Evolutionary conservation across 1,284 basidiomycete species (phyloP), one percentile per base, ranked within the genome.

Genomic region (Microbotryum violaceum): DNA sequence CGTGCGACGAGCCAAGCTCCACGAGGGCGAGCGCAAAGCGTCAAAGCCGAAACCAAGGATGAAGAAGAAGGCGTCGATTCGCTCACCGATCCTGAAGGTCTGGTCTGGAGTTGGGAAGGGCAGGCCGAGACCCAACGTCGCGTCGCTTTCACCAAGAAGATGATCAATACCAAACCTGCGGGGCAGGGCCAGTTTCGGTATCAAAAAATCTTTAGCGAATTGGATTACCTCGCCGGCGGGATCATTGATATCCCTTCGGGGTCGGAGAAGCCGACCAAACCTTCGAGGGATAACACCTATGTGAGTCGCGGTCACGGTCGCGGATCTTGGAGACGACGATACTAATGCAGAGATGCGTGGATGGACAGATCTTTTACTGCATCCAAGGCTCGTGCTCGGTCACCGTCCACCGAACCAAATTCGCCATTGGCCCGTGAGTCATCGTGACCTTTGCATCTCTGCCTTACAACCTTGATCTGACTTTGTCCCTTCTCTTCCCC

Each of bases 151-250:
- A 85, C 88, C 14, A 42, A 46, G 2, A 63, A 63, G n/a, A 72
- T 71, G 68, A 66, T 70, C 29, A 56, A 70, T 80, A 83, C 4
- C 1, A 67, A 65, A 18, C 57, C 65, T 23, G 65, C 71, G 6
- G 56, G 60, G 45, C 63, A 67, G 57, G 81, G 81, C 18, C 79
- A 82, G 25, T 98, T 93, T 82, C 79, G 78, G 31, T 98, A 92
- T 74, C 87, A 96, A 73, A 96, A 94, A 76, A 82, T 94, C n/a
- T 96, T 96, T 74, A 85, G 86, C n/a, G 91, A 97, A 67, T 87
- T 84, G 54, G 85, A 89, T 54, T 93, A 90, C 73, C 85, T 96
- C 70, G 93, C 93, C 0, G 86, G 90, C 20, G 96, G 96, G 0
- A 83, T 91, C 58, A 79, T 97, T 44, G 79, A 84, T 54, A 86